A percentile compares a stretch with the other conserved stretches of the same genome.
Conservation (phyloP, 2,329 filamentous ascomycete genomes). For the Botrytis porri region DNA sequence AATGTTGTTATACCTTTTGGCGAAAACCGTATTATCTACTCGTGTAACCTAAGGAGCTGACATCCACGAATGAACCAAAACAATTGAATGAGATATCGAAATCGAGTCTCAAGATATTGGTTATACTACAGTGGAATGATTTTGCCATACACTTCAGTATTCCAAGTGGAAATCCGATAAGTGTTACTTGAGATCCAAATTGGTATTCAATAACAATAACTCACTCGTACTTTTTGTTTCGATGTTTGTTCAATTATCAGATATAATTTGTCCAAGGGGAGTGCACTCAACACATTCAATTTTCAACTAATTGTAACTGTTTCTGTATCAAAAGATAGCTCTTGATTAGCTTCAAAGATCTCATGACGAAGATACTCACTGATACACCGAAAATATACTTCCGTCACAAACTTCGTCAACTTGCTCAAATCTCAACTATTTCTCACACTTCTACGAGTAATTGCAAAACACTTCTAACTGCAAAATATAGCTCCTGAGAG, state of each 20-base stretch:
- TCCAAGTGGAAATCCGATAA: neutral
- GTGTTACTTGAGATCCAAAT: neutral
- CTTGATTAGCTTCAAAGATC: neutral
- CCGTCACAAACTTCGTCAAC: neutral
- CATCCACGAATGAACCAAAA: neutral
- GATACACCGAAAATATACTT: neutral
- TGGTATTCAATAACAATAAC: neutral
- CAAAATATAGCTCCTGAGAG: neutral
- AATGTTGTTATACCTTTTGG: neutral
- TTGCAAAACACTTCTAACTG: neutral
- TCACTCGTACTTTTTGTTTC: neutral
- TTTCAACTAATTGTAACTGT: neutral
- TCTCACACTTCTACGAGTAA: accelerated
- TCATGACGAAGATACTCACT: neutral
- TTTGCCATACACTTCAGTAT: neutral
- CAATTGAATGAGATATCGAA: neutral
- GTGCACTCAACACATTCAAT: neutral
- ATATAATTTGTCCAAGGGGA: neutral
- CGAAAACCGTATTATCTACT: neutral
- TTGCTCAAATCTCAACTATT: neutral
- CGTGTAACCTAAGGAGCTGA: neutral
- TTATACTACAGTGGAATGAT: neutral
- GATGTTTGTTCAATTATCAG: neutral
- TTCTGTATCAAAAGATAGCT: neutral
- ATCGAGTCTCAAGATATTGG: neutral